phyloP scores from a whole-genome alignment of 495 filamentous ascomycete genomes.

The Daldinia concentrica region DNA sequence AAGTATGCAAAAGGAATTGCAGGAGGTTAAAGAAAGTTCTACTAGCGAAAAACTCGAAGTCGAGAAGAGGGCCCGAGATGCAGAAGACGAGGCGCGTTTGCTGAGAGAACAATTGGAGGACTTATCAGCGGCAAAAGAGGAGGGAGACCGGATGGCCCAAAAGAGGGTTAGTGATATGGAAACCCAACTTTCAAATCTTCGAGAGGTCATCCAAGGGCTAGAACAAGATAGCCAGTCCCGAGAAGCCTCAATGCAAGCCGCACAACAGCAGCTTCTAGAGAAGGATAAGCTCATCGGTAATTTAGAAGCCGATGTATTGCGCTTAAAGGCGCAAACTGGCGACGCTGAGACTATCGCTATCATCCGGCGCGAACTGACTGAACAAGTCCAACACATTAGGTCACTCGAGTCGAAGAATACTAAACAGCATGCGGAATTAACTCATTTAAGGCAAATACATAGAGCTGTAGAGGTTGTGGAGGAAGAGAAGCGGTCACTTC shows the following conservation, averaged over 20 bases:
- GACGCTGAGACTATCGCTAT: constrained; percentile 84
- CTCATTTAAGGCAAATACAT: constrained; percentile 77
- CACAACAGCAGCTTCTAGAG: constrained; percentile 72
- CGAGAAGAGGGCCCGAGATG: constrained; percentile 74
- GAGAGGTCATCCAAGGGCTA: constrained; percentile 73
- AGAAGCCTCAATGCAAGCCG: constrained; percentile 66
- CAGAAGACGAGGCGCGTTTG: constrained; percentile 75
- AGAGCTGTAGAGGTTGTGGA: constrained; percentile 93
- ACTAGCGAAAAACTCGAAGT: constrained; percentile 72
- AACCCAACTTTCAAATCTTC: constrained; percentile 71
- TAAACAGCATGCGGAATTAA: constrained; percentile 82
- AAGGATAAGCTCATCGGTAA: constrained; percentile 74
- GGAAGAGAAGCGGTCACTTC: constrained; percentile 88
- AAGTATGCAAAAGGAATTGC: constrained; percentile 72
- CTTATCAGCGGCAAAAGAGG: constrained; percentile 70
- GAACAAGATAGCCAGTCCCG: constrained; percentile 74
- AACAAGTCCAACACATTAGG: constrained; percentile 89
- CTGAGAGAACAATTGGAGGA: constrained; percentile 84
- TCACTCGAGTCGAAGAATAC: constrained; percentile 81
- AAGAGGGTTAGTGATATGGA: constrained; percentile 76
- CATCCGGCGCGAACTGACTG: constrained; percentile 82
- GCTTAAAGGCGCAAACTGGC: constrained; percentile 81
- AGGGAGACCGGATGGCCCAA: constrained; percentile 74
- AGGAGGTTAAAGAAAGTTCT: constrained; percentile 71
- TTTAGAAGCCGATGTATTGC: constrained; percentile 83